Percentiles rank a stretch among this genome's conserved stretches.
Evolutionary conservation across 2,329 filamentous ascomycete genomes (phyloP).

Genomic region (Pseudomassariella vexata): DNA sequence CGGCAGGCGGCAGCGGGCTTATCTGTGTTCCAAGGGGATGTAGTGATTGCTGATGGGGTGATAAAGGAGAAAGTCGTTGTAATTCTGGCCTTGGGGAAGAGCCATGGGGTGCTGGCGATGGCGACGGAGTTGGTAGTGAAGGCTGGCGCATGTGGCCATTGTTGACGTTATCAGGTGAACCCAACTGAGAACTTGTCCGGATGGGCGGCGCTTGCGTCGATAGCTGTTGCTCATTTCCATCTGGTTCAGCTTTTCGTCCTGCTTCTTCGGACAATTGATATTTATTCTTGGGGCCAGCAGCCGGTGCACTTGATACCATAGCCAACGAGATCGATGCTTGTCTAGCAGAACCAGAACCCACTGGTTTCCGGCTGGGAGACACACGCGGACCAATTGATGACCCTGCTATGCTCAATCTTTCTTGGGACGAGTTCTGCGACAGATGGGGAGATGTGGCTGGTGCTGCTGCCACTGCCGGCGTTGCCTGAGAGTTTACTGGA

Average conservation of each 20-base stretch:
- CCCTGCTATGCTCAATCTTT: constrained; percentile 10
- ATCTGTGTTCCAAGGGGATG: too few species aligned
- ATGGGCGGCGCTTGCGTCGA: constrained; percentile 14
- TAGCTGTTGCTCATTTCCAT: constrained; percentile 12
- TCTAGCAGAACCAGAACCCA: constrained; percentile 18
- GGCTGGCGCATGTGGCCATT: constrained; percentile 17
- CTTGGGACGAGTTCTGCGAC: constrained; percentile 14
- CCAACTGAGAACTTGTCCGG: constrained; percentile 15
- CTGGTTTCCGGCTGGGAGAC: constrained; percentile 23
- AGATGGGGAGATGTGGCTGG: constrained; percentile 7
- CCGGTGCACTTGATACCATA: not conserved
- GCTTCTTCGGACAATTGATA: constrained; percentile 4
- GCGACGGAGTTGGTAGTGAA: constrained; percentile 19
- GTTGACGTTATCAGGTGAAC: constrained; percentile 8
- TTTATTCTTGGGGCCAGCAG: not conserved
- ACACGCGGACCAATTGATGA: constrained; percentile 10
- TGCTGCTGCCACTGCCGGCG: too few species aligned
- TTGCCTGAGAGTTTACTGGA: constrained; percentile 1
- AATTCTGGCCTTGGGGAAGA: constrained; percentile 3
- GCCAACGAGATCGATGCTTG: constrained; percentile 13
- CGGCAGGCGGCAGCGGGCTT: too few species aligned
- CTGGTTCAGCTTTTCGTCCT: constrained; percentile 9
- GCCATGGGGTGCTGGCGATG: constrained; percentile 12
- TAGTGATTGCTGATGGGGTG: too few species aligned
- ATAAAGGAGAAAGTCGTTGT: too few species aligned